Base-by-base conservation (phyloP, 2,329 filamentous ascomycete species). In the Fusarium sp. region DNA sequence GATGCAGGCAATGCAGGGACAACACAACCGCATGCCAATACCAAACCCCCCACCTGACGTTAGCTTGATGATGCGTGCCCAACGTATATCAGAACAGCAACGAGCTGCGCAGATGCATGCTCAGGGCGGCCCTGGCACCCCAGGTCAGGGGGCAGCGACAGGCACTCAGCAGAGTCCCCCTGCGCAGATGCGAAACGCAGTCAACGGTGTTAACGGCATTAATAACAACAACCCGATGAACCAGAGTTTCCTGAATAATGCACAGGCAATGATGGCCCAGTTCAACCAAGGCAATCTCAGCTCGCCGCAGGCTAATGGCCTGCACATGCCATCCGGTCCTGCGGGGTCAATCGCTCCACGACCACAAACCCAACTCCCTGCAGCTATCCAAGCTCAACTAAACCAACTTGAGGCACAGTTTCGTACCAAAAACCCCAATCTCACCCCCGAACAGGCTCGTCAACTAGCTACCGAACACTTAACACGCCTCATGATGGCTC, bases 11-110 rank as follows among this genome's bases (percentile, higher is more conserved):
- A 71, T 82, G 71, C 82, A 86, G 67, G 83, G 82, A 8, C 86
- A 91, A 69, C 85, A 89, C 67, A 85, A 88, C 56, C 86, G 91
- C 57, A 86, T 93, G 82, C 86, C 88, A 3, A 78, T 80, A 70
- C 77, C 78, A 4, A 79, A 79, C 37, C 76, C 78, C 42, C 78
- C 78, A 41, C 77, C 87, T 4, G 87, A 90, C 64, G 81, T 87
- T 27, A 84, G 84, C 57, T 79, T 90, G 48, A 84, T 90, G 71
- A 82, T 91, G 72, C 90, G 91, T 74, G 87, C 90, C 18, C 88
- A 90, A 57, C 87, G 88, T 45, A 88, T 92, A 44, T 85, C 91
- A 13, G 89, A 92, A 73, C 88, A 90, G 73, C 89, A 91, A 73
- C 84, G 87, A 16, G 83, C 81, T 41, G 83, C 85, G 6, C 83